These are phyloP conservation scores for Keithomyces neogunnii DNA, from an alignment of 2,329 filamentous ascomycete genomes.

Conservation along the genomic window DNA sequence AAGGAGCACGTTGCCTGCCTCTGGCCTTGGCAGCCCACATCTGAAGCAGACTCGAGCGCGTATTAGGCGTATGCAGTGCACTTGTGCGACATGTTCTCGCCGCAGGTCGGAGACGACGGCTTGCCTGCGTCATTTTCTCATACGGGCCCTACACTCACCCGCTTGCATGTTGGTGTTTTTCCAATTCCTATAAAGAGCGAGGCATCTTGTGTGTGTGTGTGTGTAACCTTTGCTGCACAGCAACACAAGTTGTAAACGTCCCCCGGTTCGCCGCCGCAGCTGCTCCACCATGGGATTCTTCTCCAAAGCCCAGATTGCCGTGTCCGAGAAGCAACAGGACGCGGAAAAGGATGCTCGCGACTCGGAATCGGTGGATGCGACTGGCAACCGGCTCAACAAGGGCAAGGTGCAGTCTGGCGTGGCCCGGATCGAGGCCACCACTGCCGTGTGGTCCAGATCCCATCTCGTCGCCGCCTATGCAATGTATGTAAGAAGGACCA, in stretches of 20 bases:
- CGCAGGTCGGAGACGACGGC: too few species aligned
- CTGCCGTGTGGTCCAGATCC: slow-evolving; percentile 31
- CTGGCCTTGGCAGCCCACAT: too few species aligned
- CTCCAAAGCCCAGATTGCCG: neutral
- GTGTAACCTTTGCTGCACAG: neutral
- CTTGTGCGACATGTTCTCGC: too few species aligned
- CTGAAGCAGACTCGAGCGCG: too few species aligned
- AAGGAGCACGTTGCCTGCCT: neutral
- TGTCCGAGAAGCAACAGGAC: neutral
- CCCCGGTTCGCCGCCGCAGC: too few species aligned
- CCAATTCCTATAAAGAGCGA: too few species aligned
- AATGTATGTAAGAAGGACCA: slow-evolving; percentile 22
- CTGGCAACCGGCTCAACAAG: neutral
- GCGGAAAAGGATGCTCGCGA: neutral
- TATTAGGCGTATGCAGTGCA: too few species aligned
- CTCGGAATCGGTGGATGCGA: slow-evolving; percentile 11
- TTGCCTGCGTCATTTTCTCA: too few species aligned
- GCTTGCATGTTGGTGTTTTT: too few species aligned
- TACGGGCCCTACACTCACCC: too few species aligned
- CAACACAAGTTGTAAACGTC: too few species aligned
- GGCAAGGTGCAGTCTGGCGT: slow-evolving; percentile 31
- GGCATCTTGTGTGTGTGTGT: too few species aligned
- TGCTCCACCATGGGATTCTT: neutral
- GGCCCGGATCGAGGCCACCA: slow-evolving; percentile 34
- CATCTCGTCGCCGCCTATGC: slow-evolving; percentile 30